Conservation (phyloP, 1,284 basidiomycete species). For the Leccinum brunneo-olivaceum region DNA sequence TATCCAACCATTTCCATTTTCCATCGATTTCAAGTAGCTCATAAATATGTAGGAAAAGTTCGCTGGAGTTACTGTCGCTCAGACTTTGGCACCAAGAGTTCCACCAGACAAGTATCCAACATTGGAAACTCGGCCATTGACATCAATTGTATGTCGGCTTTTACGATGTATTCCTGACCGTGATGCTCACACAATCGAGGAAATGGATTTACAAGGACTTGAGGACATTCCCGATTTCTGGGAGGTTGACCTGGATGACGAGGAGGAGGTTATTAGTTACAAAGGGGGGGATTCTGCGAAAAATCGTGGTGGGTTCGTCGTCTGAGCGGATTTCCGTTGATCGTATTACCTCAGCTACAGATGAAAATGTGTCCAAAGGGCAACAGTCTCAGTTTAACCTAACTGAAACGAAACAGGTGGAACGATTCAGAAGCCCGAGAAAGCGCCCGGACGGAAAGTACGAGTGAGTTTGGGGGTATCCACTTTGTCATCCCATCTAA, state of each 20-base stretch:
- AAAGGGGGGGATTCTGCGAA: constrained; percentile 6
- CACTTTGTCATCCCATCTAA: not conserved
- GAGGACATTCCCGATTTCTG: constrained; percentile 64
- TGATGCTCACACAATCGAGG: constrained; percentile 34
- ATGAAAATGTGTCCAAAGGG: not conserved
- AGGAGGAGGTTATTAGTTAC: constrained; percentile 11
- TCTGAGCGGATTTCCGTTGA: not conserved
- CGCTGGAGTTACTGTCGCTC: constrained; percentile 53
- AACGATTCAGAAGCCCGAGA: constrained; percentile 15
- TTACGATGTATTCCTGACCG: not conserved
- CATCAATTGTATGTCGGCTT: constrained; percentile 39
- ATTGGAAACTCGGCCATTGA: constrained; percentile 62
- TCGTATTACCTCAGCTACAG: constrained; percentile 1
- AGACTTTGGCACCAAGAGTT: constrained; percentile 52
- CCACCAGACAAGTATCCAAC: constrained; percentile 54
- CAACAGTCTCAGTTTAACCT: constrained; percentile 2
- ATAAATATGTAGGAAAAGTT: constrained; percentile 52
- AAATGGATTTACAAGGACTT: constrained; percentile 54
- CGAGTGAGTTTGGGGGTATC: constrained; percentile 35
- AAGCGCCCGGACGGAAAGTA: constrained; percentile 46
- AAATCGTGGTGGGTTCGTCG: constrained; percentile 4
- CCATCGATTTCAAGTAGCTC: constrained; percentile 3
- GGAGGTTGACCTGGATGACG: constrained; percentile 43
- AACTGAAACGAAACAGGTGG: constrained; percentile 2
- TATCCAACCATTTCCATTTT: constrained; percentile 24